Evolutionary conservation across 2,329 filamentous ascomycete species (phyloP), one percentile per base, ranked within the genome.

Genomic region (Eutypa lata): DNA sequence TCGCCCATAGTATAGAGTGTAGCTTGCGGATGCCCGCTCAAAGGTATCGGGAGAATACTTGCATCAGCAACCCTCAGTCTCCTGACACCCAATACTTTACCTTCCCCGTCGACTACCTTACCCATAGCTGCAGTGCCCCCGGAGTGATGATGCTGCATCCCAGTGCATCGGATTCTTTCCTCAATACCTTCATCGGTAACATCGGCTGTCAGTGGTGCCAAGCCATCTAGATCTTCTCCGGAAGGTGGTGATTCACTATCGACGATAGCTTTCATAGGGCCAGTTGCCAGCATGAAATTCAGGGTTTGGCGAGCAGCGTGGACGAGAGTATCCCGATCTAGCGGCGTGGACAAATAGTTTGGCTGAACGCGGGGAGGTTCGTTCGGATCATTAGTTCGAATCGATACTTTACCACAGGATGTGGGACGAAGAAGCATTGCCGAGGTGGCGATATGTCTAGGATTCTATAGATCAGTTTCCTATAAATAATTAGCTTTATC

Each of bases 371-470:
- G 50, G 2, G 61, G 59, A 2, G 46, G 49, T 10, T 57, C 59
- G 21, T 22, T 54, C 10, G 57, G 43, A 6, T 19, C n/a, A 47
- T 26, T 52, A 5, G 58, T 60, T 28, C 51, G 51, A 40, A 64
- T 56, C 2, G 56, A 54, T 1, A 64, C 55, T 3, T 16, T 53
- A 7, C 58, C 61, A 3, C 61, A 56, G 10, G 58, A 60, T 7
- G 57, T 59, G 2, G 61, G 57, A 26, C 60, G 53, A 1, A 65
- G 52, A 33, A 60, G 49, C 61, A 66, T 66, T 8, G 62, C 59
- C 28, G 64, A 64, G 3, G 57, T 63, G 7, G 57, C 26, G 6
- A 31, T 10, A 10, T n/a, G n/a, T n/a, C n/a, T n/a, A n/a, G n/a
- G n/a, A n/a, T n/a, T n/a, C n/a, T n/a, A n/a, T n/a, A n/a, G n/a